Evolutionary conservation across 371 early-diverging fungal species (phyloP).

Genomic region (Haplosporangium sp.): DNA sequence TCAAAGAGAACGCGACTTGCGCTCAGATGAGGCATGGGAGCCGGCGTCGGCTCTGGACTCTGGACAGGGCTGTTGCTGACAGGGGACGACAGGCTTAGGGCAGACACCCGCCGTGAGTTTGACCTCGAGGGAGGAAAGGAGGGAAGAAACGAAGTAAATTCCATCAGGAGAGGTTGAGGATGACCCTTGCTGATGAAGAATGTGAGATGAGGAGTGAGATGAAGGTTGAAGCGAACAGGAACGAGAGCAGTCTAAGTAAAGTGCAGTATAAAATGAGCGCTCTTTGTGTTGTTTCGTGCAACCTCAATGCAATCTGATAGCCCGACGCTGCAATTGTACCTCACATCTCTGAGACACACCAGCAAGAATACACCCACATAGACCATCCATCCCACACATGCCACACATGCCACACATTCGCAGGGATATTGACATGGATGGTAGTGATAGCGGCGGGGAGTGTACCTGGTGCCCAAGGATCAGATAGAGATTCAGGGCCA

Average conservation of each 20-base stretch:
- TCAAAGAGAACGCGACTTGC: conserved; percentile 54
- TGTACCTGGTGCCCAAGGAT: no score
- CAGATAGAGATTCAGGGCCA: no score
- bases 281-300: no score
- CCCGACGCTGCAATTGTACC: no score
- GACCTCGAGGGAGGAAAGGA: conserved; percentile 52
- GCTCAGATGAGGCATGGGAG: conserved; percentile 47
- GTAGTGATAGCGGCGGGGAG: background rate
- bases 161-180: conserved; percentile 16
- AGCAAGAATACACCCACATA: no score
- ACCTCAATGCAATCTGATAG: no score
- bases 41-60: conserved; percentile 33
- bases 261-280: background rate
- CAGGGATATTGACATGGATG: background rate
- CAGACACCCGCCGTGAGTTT: conserved; percentile 42
- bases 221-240: background rate
- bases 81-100: conserved; percentile 44
- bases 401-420: no score
- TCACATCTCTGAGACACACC: no score
- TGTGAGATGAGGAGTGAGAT: background rate
- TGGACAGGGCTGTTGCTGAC: conserved; percentile 30
- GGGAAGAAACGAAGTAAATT: conserved; percentile 49
- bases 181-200: background rate
- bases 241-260: background rate
- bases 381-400: no score